A percentile compares a stretch with the other conserved stretches of the same genome.
phyloP scores from a whole-genome alignment of 2,329 filamentous ascomycete genomes.

The Fusarium pseudonygamai region DNA sequence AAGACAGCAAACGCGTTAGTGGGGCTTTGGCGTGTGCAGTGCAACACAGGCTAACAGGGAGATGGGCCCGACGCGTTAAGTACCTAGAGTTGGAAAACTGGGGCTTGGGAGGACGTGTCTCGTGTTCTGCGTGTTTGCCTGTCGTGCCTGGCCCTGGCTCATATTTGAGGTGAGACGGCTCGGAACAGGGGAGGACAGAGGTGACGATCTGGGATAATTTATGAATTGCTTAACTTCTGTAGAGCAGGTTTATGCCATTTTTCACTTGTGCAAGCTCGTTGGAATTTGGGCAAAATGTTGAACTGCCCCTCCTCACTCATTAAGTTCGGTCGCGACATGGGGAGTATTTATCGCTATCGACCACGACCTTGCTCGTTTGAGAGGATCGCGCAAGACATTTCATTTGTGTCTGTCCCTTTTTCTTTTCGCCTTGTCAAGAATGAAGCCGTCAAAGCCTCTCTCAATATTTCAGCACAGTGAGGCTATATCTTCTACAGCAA shows the following conservation, averaged over 20 bases:
- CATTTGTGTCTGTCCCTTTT: no score
- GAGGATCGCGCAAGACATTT: no score
- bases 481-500: fast-evolving
- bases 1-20: background rate
- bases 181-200: background rate
- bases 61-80: background rate
- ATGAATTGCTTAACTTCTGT: fast-evolving
- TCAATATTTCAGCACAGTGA: background rate
- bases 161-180: background rate
- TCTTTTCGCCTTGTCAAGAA: no score
- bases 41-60: no score
- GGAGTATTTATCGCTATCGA: no score
- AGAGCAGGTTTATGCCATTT: background rate
- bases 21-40: background rate
- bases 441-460: no score
- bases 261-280: background rate
- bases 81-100: background rate
- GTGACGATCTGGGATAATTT: background rate
- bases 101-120: background rate
- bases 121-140: background rate
- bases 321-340: no score
- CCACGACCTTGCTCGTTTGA: no score
- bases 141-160: background rate
- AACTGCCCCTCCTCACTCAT: background rate
- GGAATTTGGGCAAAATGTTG: background rate